Conservation (phyloP, 108 stramenopile genomes). For the Skeletonema marinoi region DNA sequence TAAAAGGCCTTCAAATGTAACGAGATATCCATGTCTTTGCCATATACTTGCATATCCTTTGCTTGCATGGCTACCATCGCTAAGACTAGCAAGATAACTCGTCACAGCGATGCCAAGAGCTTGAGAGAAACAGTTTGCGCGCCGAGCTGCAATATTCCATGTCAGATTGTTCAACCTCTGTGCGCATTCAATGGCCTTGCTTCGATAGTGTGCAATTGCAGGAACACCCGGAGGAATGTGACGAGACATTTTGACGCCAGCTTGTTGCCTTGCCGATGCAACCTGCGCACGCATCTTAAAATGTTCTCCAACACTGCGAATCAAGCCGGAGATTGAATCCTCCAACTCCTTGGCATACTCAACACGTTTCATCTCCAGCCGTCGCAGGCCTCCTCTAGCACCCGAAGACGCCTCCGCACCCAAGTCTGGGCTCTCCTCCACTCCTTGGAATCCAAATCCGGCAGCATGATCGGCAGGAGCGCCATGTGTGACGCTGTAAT, state of each 20-base stretch:
- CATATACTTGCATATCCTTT: slow-evolving; percentile 53
- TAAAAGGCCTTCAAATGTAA: slow-evolving; percentile 87
- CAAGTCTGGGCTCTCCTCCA: slow-evolving; percentile 28
- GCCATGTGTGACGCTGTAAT: slow-evolving; percentile 79
- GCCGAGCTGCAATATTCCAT: slow-evolving; percentile 78
- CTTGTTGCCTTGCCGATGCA: slow-evolving; percentile 49
- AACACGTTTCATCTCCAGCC: slow-evolving; percentile 68
- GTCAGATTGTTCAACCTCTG: slow-evolving; percentile 77
- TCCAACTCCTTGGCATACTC: slow-evolving; percentile 54
- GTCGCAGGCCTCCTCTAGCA: slow-evolving; percentile 73
- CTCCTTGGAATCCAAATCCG: slow-evolving; percentile 71
- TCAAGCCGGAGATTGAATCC: slow-evolving; percentile 28
- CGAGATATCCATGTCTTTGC: slow-evolving; percentile 81
- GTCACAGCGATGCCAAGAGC: slow-evolving; percentile 78
- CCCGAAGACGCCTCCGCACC: slow-evolving; percentile 11
- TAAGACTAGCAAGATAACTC: slow-evolving; percentile 72
- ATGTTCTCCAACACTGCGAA: slow-evolving; percentile 59
- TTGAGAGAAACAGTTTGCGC: slow-evolving; percentile 87
- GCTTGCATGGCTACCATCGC: slow-evolving; percentile 75
- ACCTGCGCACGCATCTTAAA: slow-evolving; percentile 42
- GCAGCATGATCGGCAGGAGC: slow-evolving; percentile 89
- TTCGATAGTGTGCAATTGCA: slow-evolving; percentile 46
- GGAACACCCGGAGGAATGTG: slow-evolving; percentile 47
- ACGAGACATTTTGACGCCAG: slow-evolving; percentile 58
- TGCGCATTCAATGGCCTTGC: slow-evolving; percentile 60